Evolutionary conservation across 139 green algal genomes (phyloP).

Genomic region (Coelastrella sp.): DNA sequence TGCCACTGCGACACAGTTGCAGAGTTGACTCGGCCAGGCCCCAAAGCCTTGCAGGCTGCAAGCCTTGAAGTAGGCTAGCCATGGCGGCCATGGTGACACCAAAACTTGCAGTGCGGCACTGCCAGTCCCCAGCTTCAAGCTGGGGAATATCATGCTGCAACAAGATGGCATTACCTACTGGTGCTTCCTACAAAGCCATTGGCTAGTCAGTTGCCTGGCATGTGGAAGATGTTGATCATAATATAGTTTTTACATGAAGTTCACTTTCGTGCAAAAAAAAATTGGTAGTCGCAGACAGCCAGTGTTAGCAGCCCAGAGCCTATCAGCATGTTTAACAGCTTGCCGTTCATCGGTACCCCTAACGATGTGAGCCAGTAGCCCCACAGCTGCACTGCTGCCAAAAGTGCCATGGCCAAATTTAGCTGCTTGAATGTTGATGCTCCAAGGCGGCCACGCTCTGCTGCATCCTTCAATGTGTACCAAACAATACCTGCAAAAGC

Average conservation of each 20-base stretch:
- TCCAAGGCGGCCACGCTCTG: conserved; percentile 55
- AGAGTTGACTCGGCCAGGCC: too few species aligned
- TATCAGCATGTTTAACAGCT: neutral
- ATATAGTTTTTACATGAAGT: neutral
- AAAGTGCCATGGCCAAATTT: conserved; percentile 51
- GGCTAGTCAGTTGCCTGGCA: too few species aligned
- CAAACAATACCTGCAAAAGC: conserved; percentile 9
- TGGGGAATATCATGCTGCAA: too few species aligned
- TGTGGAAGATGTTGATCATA: too few species aligned
- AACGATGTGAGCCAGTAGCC: neutral
- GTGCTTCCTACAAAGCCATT: too few species aligned
- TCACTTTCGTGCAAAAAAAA: conserved; percentile 19
- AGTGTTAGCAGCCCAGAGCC: conserved; percentile 1
- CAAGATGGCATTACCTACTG: too few species aligned
- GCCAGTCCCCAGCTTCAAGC: too few species aligned
- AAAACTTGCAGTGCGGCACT: too few species aligned
- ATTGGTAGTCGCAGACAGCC: conserved; percentile 30
- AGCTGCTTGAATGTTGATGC: conserved; percentile 63
- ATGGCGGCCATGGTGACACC: too few species aligned
- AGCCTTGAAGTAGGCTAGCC: too few species aligned
- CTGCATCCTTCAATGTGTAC: conserved; percentile 63
- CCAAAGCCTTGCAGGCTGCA: too few species aligned
- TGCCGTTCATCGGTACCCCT: neutral
- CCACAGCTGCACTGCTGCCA: conserved; percentile 6
- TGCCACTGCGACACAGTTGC: too few species aligned